Conservation (phyloP, 148 eudicot genomes). For the Suaeda aralocaspica region DNA sequence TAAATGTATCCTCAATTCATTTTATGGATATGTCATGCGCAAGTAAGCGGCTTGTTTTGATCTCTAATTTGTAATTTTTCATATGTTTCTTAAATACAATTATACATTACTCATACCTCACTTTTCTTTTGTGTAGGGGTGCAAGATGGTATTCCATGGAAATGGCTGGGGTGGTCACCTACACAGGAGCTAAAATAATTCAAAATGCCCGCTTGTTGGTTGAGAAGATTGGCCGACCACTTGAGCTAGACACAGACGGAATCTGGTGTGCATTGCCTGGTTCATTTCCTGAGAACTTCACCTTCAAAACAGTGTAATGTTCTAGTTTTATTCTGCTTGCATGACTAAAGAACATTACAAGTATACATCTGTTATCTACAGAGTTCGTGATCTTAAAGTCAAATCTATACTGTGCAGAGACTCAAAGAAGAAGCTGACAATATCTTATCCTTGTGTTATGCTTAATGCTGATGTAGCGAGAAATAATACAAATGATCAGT, state of each 20-base stretch:
- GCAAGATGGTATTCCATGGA: slow-evolving; percentile 99
- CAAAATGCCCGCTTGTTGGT: slow-evolving; percentile 95
- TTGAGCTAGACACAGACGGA: slow-evolving; percentile 97
- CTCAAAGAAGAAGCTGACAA: slow-evolving; percentile 83
- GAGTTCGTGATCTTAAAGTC: slow-evolving; percentile 3
- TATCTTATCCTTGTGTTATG: slow-evolving; percentile 99
- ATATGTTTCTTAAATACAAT: slow-evolving; percentile 6
- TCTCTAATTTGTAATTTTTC: slow-evolving; percentile 1
- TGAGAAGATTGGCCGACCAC: slow-evolving; percentile 95
- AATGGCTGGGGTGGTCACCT: slow-evolving; percentile 99
- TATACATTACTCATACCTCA: neutral
- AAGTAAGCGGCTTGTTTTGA: slow-evolving; percentile 46
- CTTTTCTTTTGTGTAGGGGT: slow-evolving; percentile 45
- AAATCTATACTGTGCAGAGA: slow-evolving; percentile 47
- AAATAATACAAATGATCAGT: slow-evolving; percentile 97
- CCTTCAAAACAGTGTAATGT: slow-evolving; percentile 74
- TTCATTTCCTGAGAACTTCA: slow-evolving; percentile 95
- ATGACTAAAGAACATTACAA: neutral
- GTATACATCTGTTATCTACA: neutral
- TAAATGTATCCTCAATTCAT: slow-evolving; percentile 95
- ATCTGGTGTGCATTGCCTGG: slow-evolving; percentile 98
- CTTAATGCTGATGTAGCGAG: slow-evolving; percentile 94
- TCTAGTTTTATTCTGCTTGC: slow-evolving; percentile 13
- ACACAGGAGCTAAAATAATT: slow-evolving; percentile 96
- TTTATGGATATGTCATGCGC: slow-evolving; percentile 99